These are phyloP conservation scores for Parietaria judaica DNA, from an alignment of 306 rosid species.

Conservation along the genomic window DNA sequence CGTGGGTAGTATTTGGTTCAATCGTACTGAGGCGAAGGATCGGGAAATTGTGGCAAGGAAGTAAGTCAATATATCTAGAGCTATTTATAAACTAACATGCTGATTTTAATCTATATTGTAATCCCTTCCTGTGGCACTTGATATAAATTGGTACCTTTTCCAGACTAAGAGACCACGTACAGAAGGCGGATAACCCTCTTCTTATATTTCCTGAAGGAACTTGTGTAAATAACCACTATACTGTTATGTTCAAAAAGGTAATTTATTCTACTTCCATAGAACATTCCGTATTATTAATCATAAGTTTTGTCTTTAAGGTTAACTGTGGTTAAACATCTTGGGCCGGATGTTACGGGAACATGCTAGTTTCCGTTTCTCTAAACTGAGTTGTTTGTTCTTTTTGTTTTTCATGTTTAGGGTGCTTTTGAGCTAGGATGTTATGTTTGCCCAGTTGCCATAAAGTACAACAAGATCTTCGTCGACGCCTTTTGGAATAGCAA, in stretches of 20 bases:
- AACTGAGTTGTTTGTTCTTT: constrained; percentile 15
- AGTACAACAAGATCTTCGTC: constrained; percentile 92
- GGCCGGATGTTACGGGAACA: constrained; percentile 4
- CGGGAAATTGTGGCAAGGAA: constrained; percentile 91
- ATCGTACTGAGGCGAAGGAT: constrained; percentile 85
- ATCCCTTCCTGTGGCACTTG: constrained; percentile 5
- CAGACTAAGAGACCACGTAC: constrained; percentile 87
- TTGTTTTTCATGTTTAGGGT: constrained; percentile 40
- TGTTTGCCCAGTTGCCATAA: constrained; percentile 91
- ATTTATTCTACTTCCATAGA: background rate
- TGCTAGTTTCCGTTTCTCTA: constrained; percentile 12
- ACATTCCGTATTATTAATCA: no score
- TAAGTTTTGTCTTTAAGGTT: no score
- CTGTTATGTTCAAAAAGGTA: constrained; percentile 98
- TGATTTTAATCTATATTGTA: no score
- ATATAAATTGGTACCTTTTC: constrained; percentile 19
- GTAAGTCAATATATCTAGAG: constrained; percentile 36
- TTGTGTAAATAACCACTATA: constrained; percentile 92
- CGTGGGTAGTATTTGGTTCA: constrained; percentile 91
- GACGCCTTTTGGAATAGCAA: constrained; percentile 99
- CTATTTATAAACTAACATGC: background rate
- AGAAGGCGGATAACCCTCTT: constrained; percentile 86
- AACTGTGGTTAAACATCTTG: background rate
- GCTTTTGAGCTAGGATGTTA: constrained; percentile 95
- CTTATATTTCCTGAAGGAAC: constrained; percentile 99